Conservation (phyloP, 805 yeast species). For the Cyberlindnera samutprakarnensis region DNA sequence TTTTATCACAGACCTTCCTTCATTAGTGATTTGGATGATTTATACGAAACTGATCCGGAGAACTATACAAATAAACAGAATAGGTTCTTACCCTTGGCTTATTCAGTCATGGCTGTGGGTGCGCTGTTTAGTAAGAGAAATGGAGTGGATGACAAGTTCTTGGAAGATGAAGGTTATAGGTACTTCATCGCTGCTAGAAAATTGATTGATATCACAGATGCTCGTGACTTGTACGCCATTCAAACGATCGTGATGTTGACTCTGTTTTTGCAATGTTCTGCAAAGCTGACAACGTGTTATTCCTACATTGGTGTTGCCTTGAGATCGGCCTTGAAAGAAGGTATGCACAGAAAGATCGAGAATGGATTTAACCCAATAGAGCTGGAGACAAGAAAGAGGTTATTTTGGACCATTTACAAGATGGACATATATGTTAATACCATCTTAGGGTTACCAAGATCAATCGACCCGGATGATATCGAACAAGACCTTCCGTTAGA, state of each 20-base stretch:
- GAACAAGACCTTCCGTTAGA: conserved; percentile 85
- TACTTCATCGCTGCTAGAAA: conserved; percentile 78
- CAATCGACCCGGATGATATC: conserved; percentile 68
- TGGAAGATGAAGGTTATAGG: conserved; percentile 71
- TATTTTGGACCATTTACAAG: conserved; percentile 86
- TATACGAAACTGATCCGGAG: conserved; percentile 68
- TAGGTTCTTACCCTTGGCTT: conserved; percentile 69
- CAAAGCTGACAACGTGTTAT: conserved; percentile 79
- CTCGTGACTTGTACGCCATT: conserved; percentile 71
- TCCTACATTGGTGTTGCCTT: conserved; percentile 85
- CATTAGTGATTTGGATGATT: conserved; percentile 61
- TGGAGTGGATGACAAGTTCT: conserved; percentile 24
- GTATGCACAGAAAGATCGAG: conserved; percentile 60
- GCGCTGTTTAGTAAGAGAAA: conserved; percentile 58
- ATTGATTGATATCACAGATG: conserved; percentile 74
- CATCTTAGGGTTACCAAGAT: conserved; percentile 76
- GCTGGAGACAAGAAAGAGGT: conserved; percentile 72
- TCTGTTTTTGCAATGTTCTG: conserved; percentile 80
- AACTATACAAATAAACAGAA: conserved; percentile 67
- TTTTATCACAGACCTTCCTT: conserved; percentile 84
- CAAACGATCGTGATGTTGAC: conserved; percentile 85
- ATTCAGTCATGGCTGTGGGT: conserved; percentile 86
- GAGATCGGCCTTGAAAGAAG: conserved; percentile 75
- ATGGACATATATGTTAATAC: conserved; percentile 88
- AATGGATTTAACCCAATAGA: conserved; percentile 67